Evolutionary conservation across 2,329 filamentous ascomycete species (phyloP).

Genomic region (Monosporascus sp.): DNA sequence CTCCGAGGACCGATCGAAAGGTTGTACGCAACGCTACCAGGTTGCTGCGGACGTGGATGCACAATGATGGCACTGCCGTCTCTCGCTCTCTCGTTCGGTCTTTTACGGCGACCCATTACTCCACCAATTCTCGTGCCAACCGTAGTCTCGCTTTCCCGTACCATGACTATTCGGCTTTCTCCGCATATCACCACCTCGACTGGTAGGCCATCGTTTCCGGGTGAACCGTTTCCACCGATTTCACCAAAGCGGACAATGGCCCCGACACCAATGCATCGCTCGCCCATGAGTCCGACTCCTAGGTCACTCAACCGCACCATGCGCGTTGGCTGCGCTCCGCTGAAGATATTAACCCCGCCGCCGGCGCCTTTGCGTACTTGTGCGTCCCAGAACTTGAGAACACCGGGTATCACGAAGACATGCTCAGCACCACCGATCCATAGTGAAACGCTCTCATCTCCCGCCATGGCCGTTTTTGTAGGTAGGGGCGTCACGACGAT

Average conservation of each 20-base stretch:
- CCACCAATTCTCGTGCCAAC: slow-evolving; percentile 38
- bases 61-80: slow-evolving; percentile 48
- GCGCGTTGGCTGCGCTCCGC: slow-evolving; percentile 46
- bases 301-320: slow-evolving; percentile 53
- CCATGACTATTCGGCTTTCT: slow-evolving; percentile 50
- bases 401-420: slow-evolving; percentile 49
- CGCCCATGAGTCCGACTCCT: slow-evolving; percentile 48
- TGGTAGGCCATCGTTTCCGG: slow-evolving; percentile 34
- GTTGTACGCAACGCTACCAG: slow-evolving; percentile 41
- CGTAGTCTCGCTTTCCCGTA: slow-evolving; percentile 48
- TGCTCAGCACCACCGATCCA: slow-evolving; percentile 54
- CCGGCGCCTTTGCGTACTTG: slow-evolving; percentile 47
- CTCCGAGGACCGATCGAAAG: slow-evolving; percentile 32
- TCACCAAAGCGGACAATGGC: slow-evolving; percentile 36
- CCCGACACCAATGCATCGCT: slow-evolving; percentile 48
- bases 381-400: slow-evolving; percentile 55
- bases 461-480: slow-evolving; percentile 34
- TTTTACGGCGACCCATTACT: slow-evolving; percentile 26
- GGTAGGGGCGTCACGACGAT: slow-evolving; percentile 45
- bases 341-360: slow-evolving; percentile 51
- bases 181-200: slow-evolving; percentile 51
- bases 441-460: slow-evolving; percentile 50
- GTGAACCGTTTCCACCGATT: slow-evolving; percentile 16
- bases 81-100: slow-evolving; percentile 31
- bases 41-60: slow-evolving; percentile 39